Conservation (phyloP, 345 rosid genomes). For the Boechera divaricarpa region DNA sequence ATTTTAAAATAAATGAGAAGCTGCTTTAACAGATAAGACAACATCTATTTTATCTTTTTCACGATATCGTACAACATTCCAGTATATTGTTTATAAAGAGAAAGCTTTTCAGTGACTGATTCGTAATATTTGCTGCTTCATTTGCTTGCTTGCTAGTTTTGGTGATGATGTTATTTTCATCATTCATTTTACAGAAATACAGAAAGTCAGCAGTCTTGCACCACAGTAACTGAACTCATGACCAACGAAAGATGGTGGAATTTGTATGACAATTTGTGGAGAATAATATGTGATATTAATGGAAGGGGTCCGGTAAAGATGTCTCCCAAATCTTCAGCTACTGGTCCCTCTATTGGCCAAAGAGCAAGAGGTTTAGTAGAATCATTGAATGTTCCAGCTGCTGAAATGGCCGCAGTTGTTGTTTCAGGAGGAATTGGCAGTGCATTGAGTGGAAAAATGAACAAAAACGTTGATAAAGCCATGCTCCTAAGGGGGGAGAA, state of each 20-base stretch:
- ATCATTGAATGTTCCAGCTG: conserved; percentile 94
- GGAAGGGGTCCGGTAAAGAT: conserved; percentile 83
- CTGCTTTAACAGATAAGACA: conserved; percentile 16
- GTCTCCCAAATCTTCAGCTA: conserved; percentile 59
- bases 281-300: conserved; percentile 72
- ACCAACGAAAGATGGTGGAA: conserved; percentile 81
- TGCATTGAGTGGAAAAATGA: conserved; percentile 84
- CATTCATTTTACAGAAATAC: conserved; percentile 50
- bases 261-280: conserved; percentile 88
- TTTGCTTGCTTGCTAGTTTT: conserved; percentile 26
- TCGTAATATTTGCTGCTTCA: neutral
- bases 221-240: conserved; percentile 51
- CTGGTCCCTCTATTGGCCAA: conserved; percentile 85
- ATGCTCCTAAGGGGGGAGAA: conserved; percentile 94
- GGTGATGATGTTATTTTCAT: conserved; percentile 29
- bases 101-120: conserved; percentile 23
- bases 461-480: conserved; percentile 84
- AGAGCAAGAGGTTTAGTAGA: conserved; percentile 97
- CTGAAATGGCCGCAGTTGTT: conserved; percentile 99
- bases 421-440: conserved; percentile 93
- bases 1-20: conserved; percentile 4
- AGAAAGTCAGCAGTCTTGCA: conserved; percentile 49
- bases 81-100: neutral
- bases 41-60: neutral
- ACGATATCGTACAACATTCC: neutral